A percentile compares a stretch with the other conserved stretches of the same genome.
These are phyloP conservation scores for Diplodia mutila DNA, from an alignment of 2,329 filamentous ascomycete genomes.

Conservation along the genomic window DNA sequence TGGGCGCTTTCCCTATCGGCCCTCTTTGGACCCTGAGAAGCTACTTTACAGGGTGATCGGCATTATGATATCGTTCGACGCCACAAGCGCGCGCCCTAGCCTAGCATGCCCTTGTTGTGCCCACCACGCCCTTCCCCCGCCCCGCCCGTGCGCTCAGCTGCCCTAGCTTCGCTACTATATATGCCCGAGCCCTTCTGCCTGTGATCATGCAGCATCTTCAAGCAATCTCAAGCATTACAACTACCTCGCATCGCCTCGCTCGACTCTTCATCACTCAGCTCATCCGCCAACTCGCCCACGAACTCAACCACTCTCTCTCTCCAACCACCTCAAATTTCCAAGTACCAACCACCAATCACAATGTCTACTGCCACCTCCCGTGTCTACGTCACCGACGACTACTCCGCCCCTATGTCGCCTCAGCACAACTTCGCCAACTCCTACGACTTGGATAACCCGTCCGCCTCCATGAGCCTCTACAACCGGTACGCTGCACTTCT, in stretches of 20 bases:
- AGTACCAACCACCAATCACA: conserved; percentile 31
- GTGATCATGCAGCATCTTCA: background rate
- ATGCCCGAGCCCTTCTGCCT: conserved; percentile 1
- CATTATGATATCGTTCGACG: conserved; percentile 18
- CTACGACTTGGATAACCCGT: conserved; percentile 47
- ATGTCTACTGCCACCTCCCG: conserved; percentile 27
- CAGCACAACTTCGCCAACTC: conserved; percentile 51
- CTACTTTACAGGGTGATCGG: background rate
- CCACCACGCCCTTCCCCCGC: background rate
- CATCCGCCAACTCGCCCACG: background rate
- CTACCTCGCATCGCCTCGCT: background rate
- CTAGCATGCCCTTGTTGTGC: background rate
- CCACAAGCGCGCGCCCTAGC: conserved; percentile 9
- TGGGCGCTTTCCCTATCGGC: conserved; percentile 6
- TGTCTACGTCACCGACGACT: conserved; percentile 46
- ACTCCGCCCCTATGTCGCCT: conserved; percentile 46
- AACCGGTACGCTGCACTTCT: conserved; percentile 42
- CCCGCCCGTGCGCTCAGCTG: background rate
- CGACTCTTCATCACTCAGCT: background rate
- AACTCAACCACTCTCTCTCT: background rate
- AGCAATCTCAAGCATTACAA: background rate
- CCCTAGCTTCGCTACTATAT: conserved; percentile 4
- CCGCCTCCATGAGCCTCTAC: conserved; percentile 47
- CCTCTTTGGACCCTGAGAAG: conserved; percentile 1
- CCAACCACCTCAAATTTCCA: background rate